Percentiles rank a stretch among this genome's conserved stretches.
These are phyloP conservation scores for Pichiaceae sp. DNA, from an alignment of 1,139 yeast species.

Conservation along the genomic window DNA sequence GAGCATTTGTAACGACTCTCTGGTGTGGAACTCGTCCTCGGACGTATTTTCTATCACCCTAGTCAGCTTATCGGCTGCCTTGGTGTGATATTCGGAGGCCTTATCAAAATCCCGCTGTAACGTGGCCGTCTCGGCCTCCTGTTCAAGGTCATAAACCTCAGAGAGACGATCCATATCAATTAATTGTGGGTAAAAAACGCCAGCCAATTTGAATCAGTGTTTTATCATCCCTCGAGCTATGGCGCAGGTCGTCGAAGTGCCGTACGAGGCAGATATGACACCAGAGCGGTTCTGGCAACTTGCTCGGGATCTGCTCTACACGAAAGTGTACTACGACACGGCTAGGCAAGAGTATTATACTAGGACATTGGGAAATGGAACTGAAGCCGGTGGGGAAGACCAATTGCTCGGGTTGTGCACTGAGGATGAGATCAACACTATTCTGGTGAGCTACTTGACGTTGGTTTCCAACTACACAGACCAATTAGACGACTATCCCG, in stretches of 20 bases:
- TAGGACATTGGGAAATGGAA: slow-evolving; percentile 6
- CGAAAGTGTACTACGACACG: slow-evolving; percentile 17
- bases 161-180: not conserved
- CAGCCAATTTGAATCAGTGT: not conserved
- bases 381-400: not conserved
- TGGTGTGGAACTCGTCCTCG: slow-evolving; percentile 15
- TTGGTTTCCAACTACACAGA: slow-evolving; percentile 21
- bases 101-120: slow-evolving; percentile 16
- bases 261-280: slow-evolving; percentile 10
- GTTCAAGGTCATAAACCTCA: slow-evolving; percentile 20
- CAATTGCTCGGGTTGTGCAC: slow-evolving; percentile 9
- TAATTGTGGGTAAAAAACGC: not conserved
- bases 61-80: slow-evolving; percentile 11
- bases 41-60: slow-evolving; percentile 5
- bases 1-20: slow-evolving; percentile 14
- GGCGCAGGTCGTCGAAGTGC: slow-evolving; percentile 10
- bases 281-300: slow-evolving; percentile 22
- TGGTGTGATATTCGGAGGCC: slow-evolving; percentile 18
- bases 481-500: slow-evolving; percentile 9
- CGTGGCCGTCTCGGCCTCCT: slow-evolving; percentile 23
- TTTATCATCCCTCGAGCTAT: not conserved
- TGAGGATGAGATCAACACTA: slow-evolving; percentile 22
- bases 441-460: slow-evolving; percentile 23
- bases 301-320: slow-evolving; percentile 21
- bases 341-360: slow-evolving; percentile 14